Percentiles rank a stretch among this genome's conserved stretches.
These are phyloP conservation scores for Onygenales sp. DNA, from an alignment of 2,329 filamentous ascomycete species.

Conservation along the genomic window DNA sequence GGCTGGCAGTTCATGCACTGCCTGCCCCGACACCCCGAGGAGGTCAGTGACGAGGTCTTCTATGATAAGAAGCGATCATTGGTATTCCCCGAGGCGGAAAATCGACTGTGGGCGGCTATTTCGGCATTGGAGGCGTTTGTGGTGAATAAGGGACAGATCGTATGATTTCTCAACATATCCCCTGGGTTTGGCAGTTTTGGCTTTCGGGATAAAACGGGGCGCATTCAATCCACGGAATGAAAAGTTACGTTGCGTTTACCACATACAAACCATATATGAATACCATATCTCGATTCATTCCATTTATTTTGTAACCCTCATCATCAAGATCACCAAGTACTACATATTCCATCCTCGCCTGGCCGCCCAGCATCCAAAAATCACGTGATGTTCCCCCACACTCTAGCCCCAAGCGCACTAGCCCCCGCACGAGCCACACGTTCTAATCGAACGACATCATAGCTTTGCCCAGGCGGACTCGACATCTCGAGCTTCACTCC, in stretches of 20 bases:
- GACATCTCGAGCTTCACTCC: background rate
- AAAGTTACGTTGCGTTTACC: too few species aligned
- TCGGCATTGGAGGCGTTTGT: slow-evolving; percentile 81
- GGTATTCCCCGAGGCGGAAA: slow-evolving; percentile 91
- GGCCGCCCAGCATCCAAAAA: too few species aligned
- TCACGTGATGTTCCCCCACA: background rate
- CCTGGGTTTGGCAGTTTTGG: too few species aligned
- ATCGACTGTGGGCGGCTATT: slow-evolving; percentile 85
- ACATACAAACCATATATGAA: too few species aligned
- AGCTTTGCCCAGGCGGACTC: background rate
- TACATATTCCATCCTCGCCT: too few species aligned
- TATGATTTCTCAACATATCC: background rate
- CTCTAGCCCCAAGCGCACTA: background rate
- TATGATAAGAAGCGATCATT: slow-evolving; percentile 67
- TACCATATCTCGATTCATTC: too few species aligned
- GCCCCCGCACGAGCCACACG: background rate
- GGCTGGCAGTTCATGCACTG: slow-evolving; percentile 99
- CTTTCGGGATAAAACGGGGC: too few species aligned
- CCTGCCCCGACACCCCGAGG: slow-evolving; percentile 80
- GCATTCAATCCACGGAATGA: too few species aligned
- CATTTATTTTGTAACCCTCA: too few species aligned
- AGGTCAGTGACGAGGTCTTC: slow-evolving; percentile 91
- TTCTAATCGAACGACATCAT: background rate
- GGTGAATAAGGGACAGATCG: slow-evolving; percentile 74
- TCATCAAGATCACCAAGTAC: too few species aligned